Base-by-base conservation (phyloP, 2,329 filamentous ascomycete species). In the Aureobasidium subglaciale region DNA sequence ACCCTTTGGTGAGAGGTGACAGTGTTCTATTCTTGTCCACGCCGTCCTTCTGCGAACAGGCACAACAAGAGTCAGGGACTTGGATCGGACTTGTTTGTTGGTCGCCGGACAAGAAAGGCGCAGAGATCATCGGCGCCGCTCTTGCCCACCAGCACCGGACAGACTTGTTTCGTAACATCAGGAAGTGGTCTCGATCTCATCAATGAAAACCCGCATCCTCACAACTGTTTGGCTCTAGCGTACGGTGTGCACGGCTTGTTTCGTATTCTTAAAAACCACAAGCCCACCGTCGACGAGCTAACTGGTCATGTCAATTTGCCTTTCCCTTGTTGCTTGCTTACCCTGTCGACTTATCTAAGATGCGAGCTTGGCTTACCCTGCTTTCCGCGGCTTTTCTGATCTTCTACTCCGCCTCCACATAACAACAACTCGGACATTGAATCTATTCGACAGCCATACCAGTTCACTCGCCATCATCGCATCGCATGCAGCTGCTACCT, bases 241-340 rank as follows among this genome's bases (percentile, higher is more conserved):
- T 49, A 37, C 46, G 46, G 48, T 52, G 50, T 35, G 29, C 38
- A 43, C 37, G 50, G 50, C 29, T 40, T 54, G 37, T 43, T 54
- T 54, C 50, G 50, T 43, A 54, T 54, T 54, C 50, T 35, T 42
- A 34, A 42, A 52, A 43, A 42, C 35, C 32, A 42, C 50, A 54
- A 38, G 13, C 48, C 48, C 48, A 41, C 27, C 35, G 48, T 40
- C 37, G 16, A 54, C 15, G 50, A 54, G 38, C 38, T 54, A 34
- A 30, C 15, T 43, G 29, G 20, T 43, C 38, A 27, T 34, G 34
- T 54, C 50, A 54, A 52, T 22, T 52, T 52, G 48, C 48, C 35
- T 38, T 50, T 38, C n/a, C 13, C 24, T 43, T 43, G 38, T 54
- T 42, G 29, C 35, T 54, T 54, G 38, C 50, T 54, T 30, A 53